Conservation (phyloP, 2,329 filamentous ascomycete genomes). For the Helotiales sp. region DNA sequence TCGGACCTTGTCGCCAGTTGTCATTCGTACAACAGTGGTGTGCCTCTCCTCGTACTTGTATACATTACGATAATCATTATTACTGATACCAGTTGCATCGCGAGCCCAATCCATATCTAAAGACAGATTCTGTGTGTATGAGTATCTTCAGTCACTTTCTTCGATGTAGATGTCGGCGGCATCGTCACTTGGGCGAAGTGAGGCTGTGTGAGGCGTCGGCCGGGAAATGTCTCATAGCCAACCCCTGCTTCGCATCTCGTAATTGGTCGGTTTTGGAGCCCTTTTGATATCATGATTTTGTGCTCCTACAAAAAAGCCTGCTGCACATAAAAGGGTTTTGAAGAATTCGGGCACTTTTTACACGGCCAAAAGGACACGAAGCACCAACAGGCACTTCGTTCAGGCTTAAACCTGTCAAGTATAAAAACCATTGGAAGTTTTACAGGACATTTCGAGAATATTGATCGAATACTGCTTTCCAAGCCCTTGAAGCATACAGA, state of each 20-base stretch:
- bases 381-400: too few relatives aligned
- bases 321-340: neutral
- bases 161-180: neutral
- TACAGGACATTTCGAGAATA: too few relatives aligned
- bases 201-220: neutral
- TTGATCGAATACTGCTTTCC: too few relatives aligned
- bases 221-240: neutral
- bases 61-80: neutral
- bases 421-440: too few relatives aligned
- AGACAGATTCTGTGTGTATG: neutral
- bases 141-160: neutral
- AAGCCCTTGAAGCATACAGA: too few relatives aligned
- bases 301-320: neutral
- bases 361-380: too few relatives aligned
- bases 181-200: neutral
- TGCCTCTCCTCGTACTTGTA: neutral
- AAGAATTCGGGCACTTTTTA: too few relatives aligned
- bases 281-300: neutral
- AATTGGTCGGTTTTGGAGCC: neutral
- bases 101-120: neutral
- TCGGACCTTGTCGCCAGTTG: slow-evolving; percentile 4
- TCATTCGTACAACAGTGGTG: slow-evolving; percentile 1
- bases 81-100: neutral
- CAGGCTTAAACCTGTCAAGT: too few relatives aligned
- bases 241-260: neutral